Evolutionary conservation across 805 yeast genomes (phyloP).

Genomic region (Ogataea paradorogensis): DNA sequence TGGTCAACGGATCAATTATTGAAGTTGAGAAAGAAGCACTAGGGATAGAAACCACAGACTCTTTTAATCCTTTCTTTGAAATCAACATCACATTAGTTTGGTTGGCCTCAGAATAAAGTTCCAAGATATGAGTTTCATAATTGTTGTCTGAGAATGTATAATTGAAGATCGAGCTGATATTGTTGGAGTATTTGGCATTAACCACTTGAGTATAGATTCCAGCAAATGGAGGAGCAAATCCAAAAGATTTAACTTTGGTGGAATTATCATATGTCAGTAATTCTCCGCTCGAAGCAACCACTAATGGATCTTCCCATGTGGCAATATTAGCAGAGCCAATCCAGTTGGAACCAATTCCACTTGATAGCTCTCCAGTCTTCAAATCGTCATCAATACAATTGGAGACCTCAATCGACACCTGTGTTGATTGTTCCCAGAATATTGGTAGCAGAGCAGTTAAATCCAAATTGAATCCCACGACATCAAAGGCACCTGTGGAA

Average conservation of each 20-base stretch:
- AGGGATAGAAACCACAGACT: constrained; percentile 29
- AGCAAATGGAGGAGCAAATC: constrained; percentile 37
- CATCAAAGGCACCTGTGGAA: constrained; percentile 68
- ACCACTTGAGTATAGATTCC: constrained; percentile 39
- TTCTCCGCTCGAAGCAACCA: constrained; percentile 40
- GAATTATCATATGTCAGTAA: constrained; percentile 30
- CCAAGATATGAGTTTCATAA: constrained; percentile 30
- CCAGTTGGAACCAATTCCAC: constrained; percentile 55
- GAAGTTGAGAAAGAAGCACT: constrained; percentile 26
- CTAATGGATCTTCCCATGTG: constrained; percentile 48
- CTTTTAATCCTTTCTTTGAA: constrained; percentile 38
- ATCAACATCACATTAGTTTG: constrained; percentile 41
- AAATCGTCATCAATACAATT: constrained; percentile 47
- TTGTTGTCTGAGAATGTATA: constrained; percentile 41
- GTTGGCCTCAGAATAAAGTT: constrained; percentile 30
- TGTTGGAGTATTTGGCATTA: constrained; percentile 34
- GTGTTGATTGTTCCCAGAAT: constrained; percentile 50
- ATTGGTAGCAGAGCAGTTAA: constrained; percentile 65
- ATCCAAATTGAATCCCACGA: constrained; percentile 68
- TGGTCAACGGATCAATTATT: constrained; percentile 22
- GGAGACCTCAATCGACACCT: constrained; percentile 47
- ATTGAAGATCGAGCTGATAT: constrained; percentile 34
- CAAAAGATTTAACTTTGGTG: constrained; percentile 32
- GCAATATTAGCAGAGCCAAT: constrained; percentile 53
- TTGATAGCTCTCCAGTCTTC: constrained; percentile 24